A percentile compares a stretch with the other conserved stretches of the same genome.
These are phyloP conservation scores for Quambalaria eucalypti DNA, from an alignment of 1,284 basidiomycete species.

Conservation along the genomic window DNA sequence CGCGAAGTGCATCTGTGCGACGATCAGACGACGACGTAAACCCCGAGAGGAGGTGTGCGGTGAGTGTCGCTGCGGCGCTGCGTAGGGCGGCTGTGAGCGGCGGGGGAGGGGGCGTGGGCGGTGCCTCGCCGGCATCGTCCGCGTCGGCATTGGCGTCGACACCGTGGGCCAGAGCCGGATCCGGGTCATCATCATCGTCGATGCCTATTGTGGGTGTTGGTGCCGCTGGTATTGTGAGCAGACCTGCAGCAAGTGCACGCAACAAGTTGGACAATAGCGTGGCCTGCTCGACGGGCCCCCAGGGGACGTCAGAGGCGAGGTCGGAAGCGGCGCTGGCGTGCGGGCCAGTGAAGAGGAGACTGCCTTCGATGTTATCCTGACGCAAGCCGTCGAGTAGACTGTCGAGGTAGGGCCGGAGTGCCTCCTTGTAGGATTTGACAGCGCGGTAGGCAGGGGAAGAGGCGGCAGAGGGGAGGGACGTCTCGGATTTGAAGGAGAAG, in stretches of 20 bases:
- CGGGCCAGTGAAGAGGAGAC: neutral
- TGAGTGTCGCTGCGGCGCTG: neutral
- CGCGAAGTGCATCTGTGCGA: conserved; percentile 1
- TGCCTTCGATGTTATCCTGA: neutral
- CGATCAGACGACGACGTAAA: neutral
- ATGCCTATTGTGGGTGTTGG: too few relatives aligned
- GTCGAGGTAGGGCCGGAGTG: neutral
- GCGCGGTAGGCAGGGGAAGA: neutral
- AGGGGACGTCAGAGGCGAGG: neutral
- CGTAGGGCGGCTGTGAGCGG: neutral
- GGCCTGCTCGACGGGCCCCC: conserved; percentile 3
- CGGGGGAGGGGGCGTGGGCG: neutral
- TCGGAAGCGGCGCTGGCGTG: neutral
- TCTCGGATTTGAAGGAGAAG: conserved; percentile 6
- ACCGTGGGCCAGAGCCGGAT: too few relatives aligned
- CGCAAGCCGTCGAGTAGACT: neutral
- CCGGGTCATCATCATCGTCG: too few relatives aligned
- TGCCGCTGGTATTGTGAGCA: conserved; percentile 1
- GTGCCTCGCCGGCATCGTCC: neutral
- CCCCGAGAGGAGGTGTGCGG: neutral
- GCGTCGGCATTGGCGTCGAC: too few relatives aligned
- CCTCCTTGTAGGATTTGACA: conserved; percentile 3
- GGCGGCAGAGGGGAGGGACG: neutral
- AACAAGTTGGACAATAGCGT: conserved; percentile 7
- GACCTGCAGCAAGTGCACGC: neutral